Conservation (phyloP, 306 rosid genomes). For the Comarum palustre region DNA sequence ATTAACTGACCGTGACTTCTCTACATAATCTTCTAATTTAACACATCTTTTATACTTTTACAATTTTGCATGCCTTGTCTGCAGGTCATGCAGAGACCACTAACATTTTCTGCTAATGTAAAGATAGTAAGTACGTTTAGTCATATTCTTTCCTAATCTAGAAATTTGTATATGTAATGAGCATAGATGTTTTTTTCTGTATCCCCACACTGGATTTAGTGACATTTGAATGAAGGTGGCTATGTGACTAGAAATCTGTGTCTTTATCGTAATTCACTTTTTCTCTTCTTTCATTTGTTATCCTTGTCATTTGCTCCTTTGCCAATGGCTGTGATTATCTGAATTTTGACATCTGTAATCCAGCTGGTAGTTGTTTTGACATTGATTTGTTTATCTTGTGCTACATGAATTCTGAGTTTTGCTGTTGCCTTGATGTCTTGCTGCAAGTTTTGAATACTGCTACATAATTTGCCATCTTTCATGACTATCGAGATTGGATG, state of each 20-base stretch:
- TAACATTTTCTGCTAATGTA: constrained; percentile 33
- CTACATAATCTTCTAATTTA: constrained; percentile 21
- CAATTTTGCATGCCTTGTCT: constrained; percentile 35
- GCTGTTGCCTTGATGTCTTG: background rate
- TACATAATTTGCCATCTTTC: background rate
- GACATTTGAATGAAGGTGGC: constrained; percentile 3
- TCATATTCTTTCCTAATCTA: constrained; percentile 2
- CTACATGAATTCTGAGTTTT: background rate
- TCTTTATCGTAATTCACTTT: background rate
- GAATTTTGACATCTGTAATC: background rate
- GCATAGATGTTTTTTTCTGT: background rate
- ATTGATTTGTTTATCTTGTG: background rate
- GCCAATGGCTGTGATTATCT: background rate
- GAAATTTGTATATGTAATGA: constrained; percentile 7
- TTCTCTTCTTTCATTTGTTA: background rate
- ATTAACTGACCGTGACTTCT: constrained; percentile 23
- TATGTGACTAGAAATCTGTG: constrained; percentile 9
- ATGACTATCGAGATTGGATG: background rate
- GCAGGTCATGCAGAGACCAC: constrained; percentile 39
- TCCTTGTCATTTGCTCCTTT: constrained; percentile 13
- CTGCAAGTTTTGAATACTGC: background rate
- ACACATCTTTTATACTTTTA: constrained; percentile 12
- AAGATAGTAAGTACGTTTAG: constrained; percentile 24
- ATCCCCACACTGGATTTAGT: background rate
- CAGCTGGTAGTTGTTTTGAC: background rate